A percentile compares a stretch with the other conserved stretches of the same genome.
Evolutionary conservation across 768 basidiomycete species (phyloP).

Genomic region (Termitomyces sp.): DNA sequence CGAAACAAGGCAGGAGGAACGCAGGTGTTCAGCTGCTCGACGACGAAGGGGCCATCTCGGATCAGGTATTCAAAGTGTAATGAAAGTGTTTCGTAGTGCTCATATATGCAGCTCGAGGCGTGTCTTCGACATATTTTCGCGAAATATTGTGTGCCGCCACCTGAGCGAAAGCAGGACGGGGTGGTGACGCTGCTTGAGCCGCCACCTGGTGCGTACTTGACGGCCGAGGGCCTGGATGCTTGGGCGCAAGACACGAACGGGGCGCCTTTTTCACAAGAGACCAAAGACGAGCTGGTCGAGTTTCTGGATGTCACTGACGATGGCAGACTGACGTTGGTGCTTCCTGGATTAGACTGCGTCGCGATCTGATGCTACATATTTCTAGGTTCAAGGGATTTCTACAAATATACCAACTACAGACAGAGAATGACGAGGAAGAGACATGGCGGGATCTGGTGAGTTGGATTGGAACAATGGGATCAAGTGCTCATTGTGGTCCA

Average conservation of each 20-base stretch:
- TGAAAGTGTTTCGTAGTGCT: neutral
- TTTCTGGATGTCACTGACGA: constrained; percentile 72
- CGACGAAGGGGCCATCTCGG: constrained; percentile 63
- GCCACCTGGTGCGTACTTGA: constrained; percentile 52
- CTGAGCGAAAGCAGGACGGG: constrained; percentile 16
- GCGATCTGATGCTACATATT: neutral
- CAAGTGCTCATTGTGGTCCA: neutral
- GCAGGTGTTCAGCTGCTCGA: constrained; percentile 55
- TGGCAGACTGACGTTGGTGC: constrained; percentile 65
- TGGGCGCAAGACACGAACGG: constrained; percentile 84
- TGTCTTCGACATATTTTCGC: constrained; percentile 76
- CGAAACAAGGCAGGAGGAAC: constrained; percentile 56
- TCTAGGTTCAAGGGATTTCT: constrained; percentile 72
- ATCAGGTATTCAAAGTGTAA: constrained; percentile 38
- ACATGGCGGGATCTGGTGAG: constrained; percentile 79
- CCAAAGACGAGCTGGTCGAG: constrained; percentile 72
- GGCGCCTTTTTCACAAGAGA: constrained; percentile 69
- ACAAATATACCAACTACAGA: constrained; percentile 83
- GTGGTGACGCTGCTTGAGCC: constrained; percentile 36
- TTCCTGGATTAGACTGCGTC: neutral
- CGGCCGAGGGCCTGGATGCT: constrained; percentile 56
- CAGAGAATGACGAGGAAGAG: constrained; percentile 78
- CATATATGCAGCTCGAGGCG: constrained; percentile 46
- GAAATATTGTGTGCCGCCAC: constrained; percentile 62
- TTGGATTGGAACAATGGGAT: neutral